A percentile compares a stretch with the other conserved stretches of the same genome.
These are phyloP conservation scores for Carex parvula DNA, from an alignment of 176 grass and related monocot genomes.

Conservation along the genomic window DNA sequence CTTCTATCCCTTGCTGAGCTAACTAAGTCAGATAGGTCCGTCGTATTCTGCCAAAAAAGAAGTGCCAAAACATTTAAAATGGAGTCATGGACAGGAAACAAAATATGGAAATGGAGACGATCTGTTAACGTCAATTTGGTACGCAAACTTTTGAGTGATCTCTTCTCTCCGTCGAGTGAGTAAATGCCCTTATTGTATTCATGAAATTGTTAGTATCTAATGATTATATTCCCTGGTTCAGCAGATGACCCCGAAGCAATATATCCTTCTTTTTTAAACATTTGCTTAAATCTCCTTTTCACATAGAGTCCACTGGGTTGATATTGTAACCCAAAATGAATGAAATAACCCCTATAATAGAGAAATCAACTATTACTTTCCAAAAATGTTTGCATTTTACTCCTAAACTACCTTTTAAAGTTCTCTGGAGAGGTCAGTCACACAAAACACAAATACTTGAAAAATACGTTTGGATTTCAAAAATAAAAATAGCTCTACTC, in stretches of 20 bases:
- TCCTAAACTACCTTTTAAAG: neutral
- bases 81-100: neutral
- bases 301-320: neutral
- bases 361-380: neutral
- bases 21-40: constrained; percentile 88
- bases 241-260: neutral
- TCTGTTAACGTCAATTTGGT: neutral
- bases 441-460: neutral
- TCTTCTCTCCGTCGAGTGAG: neutral
- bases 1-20: constrained; percentile 91
- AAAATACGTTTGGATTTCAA: neutral
- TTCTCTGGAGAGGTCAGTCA: neutral
- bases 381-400: neutral
- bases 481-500: neutral
- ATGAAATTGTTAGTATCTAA: neutral
- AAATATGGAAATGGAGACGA: constrained; percentile 5
- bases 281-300: neutral
- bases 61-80: constrained; percentile 18
- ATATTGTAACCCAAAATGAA: constrained; percentile 7
- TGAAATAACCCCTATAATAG: neutral
- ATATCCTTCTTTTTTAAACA: too few relatives aligned
- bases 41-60: constrained; percentile 64
- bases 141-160: neutral
- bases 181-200: neutral
- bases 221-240: neutral